Conservation (phyloP, 2,329 filamentous ascomycete genomes). For the Penicillium janthinellum region DNA sequence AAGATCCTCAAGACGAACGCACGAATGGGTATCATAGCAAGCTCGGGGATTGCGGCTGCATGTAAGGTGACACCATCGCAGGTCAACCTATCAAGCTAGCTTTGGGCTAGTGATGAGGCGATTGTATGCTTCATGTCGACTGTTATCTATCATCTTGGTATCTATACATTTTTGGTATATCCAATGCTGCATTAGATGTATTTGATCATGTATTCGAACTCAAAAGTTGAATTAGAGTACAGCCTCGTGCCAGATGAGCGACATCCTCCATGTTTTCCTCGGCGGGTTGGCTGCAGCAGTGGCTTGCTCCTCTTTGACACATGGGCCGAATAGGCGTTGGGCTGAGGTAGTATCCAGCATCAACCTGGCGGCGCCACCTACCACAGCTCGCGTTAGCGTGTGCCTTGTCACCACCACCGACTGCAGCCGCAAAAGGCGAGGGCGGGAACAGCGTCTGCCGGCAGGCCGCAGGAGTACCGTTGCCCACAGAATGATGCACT, state of each 20-base stretch:
- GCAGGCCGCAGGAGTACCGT: neutral
- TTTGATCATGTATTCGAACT: neutral
- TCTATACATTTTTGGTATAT: too few relatives aligned
- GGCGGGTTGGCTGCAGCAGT: slow-evolving; percentile 7
- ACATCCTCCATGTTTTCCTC: neutral
- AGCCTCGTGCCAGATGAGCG: neutral
- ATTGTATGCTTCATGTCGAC: neutral
- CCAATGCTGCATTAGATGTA: neutral
- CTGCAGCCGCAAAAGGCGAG: neutral
- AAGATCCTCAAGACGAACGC: neutral
- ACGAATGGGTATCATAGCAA: neutral
- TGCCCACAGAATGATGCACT: neutral
- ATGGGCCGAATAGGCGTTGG: neutral
- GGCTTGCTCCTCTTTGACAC: neutral
- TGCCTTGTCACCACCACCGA: neutral
- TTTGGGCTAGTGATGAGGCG: neutral
- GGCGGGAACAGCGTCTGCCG: neutral
- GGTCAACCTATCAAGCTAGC: neutral
- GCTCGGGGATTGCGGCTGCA: neutral
- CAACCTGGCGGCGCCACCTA: slow-evolving; percentile 4
- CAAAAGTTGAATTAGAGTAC: neutral
- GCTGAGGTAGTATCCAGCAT: neutral
- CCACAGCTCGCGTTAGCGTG: neutral
- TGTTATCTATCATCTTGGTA: neutral
- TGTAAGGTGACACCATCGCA: neutral